phyloP scores from a whole-genome alignment of 1,139 yeast genomes.

The Candida freyschussii region DNA sequence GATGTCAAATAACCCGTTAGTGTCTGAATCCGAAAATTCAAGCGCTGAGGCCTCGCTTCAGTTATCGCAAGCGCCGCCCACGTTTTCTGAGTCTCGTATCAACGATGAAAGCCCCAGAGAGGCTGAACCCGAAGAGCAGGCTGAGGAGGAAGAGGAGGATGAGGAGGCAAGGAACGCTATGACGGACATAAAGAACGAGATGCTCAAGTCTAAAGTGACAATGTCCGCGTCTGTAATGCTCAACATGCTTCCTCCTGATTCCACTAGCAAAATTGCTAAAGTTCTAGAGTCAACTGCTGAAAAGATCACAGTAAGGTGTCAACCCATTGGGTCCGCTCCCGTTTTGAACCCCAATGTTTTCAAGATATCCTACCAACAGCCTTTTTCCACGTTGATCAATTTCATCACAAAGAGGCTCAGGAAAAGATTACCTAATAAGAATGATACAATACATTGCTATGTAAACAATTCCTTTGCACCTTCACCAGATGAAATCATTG shows the following conservation, averaged over 20 bases:
- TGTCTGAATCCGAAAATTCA: constrained; percentile 21
- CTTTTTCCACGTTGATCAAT: constrained; percentile 40
- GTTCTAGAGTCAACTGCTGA: constrained; percentile 5
- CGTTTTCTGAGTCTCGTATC: no score
- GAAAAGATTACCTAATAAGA: constrained; percentile 22
- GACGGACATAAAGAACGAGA: constrained; percentile 17
- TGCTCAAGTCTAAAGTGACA: constrained; percentile 17
- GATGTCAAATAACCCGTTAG: constrained; percentile 35
- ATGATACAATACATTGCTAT: constrained; percentile 33
- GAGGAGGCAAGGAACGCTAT: constrained; percentile 5
- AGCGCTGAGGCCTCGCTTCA: constrained; percentile 15
- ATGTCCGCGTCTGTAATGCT: constrained; percentile 20
- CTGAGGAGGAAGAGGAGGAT: constrained; percentile 4
- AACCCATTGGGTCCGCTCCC: constrained; percentile 55
- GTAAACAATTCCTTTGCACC: constrained; percentile 60
- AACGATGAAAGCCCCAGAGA: no score
- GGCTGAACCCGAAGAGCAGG: no score
- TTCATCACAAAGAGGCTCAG: constrained; percentile 42
- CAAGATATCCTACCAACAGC: constrained; percentile 43
- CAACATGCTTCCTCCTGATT: constrained; percentile 15
- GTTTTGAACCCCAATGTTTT: constrained; percentile 46
- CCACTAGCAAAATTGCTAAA: constrained; percentile 11
- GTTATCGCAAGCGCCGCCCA: no score
- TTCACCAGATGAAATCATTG: constrained; percentile 51
- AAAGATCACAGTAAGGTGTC: constrained; percentile 36